Percentiles rank a stretch among this genome's conserved stretches.
Evolutionary conservation across 805 yeast species (phyloP).

Genomic region (Ogataea zsoltii): DNA sequence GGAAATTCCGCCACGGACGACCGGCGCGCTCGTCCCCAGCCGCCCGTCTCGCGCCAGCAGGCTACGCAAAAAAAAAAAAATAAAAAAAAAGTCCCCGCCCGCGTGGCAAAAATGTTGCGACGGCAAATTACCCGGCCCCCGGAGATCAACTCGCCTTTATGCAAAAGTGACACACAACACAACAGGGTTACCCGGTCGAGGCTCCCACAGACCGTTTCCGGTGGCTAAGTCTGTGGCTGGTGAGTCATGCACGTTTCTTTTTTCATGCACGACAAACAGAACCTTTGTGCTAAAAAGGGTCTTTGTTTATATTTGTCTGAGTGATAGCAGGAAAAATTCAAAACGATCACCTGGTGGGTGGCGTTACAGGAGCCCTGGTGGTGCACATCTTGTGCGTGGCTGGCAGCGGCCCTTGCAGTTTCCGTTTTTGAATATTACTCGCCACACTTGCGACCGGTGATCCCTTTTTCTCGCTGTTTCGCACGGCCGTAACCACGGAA

Average conservation of each 20-base stretch:
- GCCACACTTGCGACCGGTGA: neutral
- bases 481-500: neutral
- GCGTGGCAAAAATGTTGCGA: too few species aligned
- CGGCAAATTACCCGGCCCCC: neutral
- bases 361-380: too few species aligned
- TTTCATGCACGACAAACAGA: slow-evolving; percentile 4
- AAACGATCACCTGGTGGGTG: neutral
- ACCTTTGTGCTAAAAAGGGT: neutral
- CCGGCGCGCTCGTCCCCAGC: too few species aligned
- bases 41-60: too few species aligned
- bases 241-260: slow-evolving; percentile 2
- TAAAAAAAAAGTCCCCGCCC: too few species aligned
- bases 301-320: slow-evolving; percentile 2
- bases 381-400: neutral
- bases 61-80: too few species aligned
- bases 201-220: neutral
- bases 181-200: neutral
- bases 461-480: too few species aligned
- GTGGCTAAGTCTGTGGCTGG: slow-evolving; percentile 4
- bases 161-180: slow-evolving; percentile 4
- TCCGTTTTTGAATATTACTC: too few species aligned
- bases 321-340: neutral
- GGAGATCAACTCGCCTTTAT: neutral
- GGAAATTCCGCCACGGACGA: too few species aligned
- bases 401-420: slow-evolving; percentile 2